Conservation (phyloP, 2,329 filamentous ascomycete species). For the Penicillium sp. region DNA sequence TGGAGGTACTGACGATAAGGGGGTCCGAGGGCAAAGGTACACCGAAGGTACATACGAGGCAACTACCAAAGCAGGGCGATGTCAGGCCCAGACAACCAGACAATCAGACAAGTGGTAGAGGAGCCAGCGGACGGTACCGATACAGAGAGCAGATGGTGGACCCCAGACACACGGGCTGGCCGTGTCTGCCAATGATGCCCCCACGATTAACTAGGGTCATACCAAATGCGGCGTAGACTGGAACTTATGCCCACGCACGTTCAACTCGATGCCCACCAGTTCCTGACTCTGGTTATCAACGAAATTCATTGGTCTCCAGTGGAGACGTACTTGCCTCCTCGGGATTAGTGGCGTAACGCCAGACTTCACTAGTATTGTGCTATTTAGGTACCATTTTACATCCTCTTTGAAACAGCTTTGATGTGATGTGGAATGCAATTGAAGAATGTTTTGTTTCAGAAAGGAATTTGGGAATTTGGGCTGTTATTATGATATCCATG, state of each 20-base stretch:
- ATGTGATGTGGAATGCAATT: constrained; percentile 1
- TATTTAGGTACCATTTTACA: not conserved
- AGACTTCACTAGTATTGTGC: constrained; percentile 6
- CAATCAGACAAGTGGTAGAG: constrained; percentile 1
- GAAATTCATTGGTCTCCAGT: constrained; percentile 7
- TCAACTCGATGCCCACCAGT: constrained; percentile 12
- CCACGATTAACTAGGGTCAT: constrained; percentile 14
- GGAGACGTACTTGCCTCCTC: constrained; percentile 4
- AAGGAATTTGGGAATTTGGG: not conserved
- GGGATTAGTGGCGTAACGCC: constrained; percentile 11
- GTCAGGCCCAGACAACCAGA: constrained; percentile 3
- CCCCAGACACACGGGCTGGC: constrained; percentile 2
- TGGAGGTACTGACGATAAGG: constrained; percentile 8
- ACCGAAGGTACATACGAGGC: constrained; percentile 6
- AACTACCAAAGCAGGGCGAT: constrained; percentile 2
- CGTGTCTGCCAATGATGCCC: constrained; percentile 1
- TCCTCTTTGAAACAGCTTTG: not conserved
- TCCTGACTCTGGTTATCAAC: constrained; percentile 12
- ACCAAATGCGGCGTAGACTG: constrained; percentile 15
- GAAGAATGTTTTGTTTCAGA: not conserved
- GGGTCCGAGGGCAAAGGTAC: constrained; percentile 7
- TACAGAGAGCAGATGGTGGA: constrained; percentile 7
- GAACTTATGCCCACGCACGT: constrained; percentile 20
- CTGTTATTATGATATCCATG: not conserved
- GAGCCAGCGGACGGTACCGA: constrained; percentile 11